phyloP scores from a whole-genome alignment of 345 rosid species.

The Turritis glabra region DNA sequence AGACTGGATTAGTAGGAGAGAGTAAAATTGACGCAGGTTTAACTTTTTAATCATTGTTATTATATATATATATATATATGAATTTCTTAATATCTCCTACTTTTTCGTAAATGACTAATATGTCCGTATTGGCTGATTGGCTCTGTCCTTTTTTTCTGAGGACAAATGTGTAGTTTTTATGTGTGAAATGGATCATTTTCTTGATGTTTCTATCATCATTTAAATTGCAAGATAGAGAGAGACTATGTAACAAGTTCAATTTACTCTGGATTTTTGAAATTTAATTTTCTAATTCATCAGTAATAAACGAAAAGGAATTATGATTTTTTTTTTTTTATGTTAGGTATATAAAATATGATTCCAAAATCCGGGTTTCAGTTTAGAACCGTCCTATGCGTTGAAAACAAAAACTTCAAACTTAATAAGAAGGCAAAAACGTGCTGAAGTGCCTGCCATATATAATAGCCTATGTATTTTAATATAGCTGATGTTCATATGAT shows the following conservation, averaged over 20 bases:
- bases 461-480: neutral
- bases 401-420: neutral
- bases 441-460: constrained; percentile 29
- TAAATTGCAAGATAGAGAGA: neutral
- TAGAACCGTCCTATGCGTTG: neutral
- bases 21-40: neutral
- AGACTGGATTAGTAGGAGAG: neutral
- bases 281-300: neutral
- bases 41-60: constrained; percentile 12
- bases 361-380: neutral
- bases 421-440: constrained; percentile 27
- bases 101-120: neutral
- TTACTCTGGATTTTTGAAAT: neutral
- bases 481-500: constrained; percentile 22
- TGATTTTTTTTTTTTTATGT: neutral
- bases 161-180: neutral
- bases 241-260: neutral
- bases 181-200: neutral
- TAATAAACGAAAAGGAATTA: neutral
- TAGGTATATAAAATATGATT: neutral
- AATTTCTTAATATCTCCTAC: too few relatives aligned
- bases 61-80: too few relatives aligned
- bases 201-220: too few relatives aligned
- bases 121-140: neutral
- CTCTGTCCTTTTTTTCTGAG: neutral